phyloP scores from a whole-genome alignment of 192 early-diverging fungal species.

The Mortierella claussenii region DNA sequence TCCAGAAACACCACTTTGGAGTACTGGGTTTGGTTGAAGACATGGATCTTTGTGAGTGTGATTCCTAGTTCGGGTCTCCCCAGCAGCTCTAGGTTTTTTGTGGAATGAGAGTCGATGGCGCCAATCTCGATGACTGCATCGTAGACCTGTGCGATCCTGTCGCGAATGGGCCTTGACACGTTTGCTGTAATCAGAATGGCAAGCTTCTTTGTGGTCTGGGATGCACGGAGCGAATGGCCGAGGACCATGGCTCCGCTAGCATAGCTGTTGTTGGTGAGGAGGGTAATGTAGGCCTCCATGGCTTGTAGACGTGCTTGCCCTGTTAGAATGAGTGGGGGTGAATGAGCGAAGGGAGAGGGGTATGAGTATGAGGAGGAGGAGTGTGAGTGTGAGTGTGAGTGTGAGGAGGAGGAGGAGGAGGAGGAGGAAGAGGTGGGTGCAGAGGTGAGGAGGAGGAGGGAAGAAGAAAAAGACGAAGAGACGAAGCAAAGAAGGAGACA shows the following conservation, averaged over 20 bases:
- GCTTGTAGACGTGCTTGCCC: too few relatives aligned
- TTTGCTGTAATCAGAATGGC: slow-evolving; percentile 76
- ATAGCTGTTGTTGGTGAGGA: slow-evolving; percentile 88
- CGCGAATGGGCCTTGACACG: slow-evolving; percentile 62
- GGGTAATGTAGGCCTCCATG: slow-evolving; percentile 82
- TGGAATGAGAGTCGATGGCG: slow-evolving; percentile 67
- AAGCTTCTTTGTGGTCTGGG: slow-evolving; percentile 69
- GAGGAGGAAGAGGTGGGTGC: not conserved
- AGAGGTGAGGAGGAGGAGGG: not conserved
- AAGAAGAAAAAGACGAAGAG: slow-evolving; percentile 9
- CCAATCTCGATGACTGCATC: slow-evolving; percentile 80
- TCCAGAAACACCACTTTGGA: slow-evolving; percentile 84
- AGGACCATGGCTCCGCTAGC: slow-evolving; percentile 86
- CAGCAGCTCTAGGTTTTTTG: slow-evolving; percentile 72
- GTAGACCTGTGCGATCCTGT: slow-evolving; percentile 67
- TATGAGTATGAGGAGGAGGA: not conserved
- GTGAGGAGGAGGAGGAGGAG: too few relatives aligned
- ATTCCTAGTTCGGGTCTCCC: slow-evolving; percentile 92
- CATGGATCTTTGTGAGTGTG: slow-evolving; percentile 92
- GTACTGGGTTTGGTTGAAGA: slow-evolving; percentile 81
- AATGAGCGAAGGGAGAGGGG: not conserved
- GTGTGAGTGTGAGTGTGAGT: too few relatives aligned
- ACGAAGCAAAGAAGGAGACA: not conserved
- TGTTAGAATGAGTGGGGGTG: too few relatives aligned
- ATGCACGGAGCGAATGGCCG: slow-evolving; percentile 76